These are phyloP conservation scores for Leccinum angustisporum DNA, from an alignment of 1,284 basidiomycete genomes.

Conservation along the genomic window DNA sequence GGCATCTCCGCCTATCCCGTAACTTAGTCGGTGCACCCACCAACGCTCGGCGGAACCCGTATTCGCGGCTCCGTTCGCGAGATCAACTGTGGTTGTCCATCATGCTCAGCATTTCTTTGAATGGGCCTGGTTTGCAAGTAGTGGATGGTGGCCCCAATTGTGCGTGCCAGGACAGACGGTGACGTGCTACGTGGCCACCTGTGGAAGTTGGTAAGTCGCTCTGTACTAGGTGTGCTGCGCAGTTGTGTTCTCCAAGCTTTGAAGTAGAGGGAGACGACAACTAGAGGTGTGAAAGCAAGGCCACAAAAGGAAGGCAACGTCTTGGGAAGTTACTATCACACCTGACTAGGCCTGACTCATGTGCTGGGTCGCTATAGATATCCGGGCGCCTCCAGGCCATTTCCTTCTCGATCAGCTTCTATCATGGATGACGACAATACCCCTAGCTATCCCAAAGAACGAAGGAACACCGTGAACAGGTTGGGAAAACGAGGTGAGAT, in stretches of 20 bases:
- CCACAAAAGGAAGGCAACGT: neutral
- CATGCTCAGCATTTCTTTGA: too few relatives aligned
- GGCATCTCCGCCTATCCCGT: too few relatives aligned
- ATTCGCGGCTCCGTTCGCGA: neutral
- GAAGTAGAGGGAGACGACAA: neutral
- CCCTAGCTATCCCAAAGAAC: conserved; percentile 19
- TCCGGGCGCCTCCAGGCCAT: neutral
- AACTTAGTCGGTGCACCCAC: too few relatives aligned
- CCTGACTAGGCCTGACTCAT: neutral
- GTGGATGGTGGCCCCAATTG: too few relatives aligned
- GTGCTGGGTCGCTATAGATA: neutral
- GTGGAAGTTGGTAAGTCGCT: too few relatives aligned
- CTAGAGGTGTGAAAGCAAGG: too few relatives aligned
- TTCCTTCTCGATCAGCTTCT: neutral
- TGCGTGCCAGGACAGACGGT: too few relatives aligned
- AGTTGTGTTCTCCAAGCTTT: neutral
- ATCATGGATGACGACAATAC: conserved; percentile 16
- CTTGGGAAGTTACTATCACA: neutral
- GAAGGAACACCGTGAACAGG: conserved; percentile 28
- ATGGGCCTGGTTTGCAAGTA: too few relatives aligned
- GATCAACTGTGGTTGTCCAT: too few relatives aligned
- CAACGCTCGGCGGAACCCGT: neutral
- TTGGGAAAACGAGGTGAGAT: conserved; percentile 26
- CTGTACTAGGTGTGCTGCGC: too few relatives aligned
- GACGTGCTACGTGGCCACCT: too few relatives aligned